These are phyloP conservation scores for Afroboletus lepidellus DNA, from an alignment of 1,284 basidiomycete genomes.

Conservation along the genomic window DNA sequence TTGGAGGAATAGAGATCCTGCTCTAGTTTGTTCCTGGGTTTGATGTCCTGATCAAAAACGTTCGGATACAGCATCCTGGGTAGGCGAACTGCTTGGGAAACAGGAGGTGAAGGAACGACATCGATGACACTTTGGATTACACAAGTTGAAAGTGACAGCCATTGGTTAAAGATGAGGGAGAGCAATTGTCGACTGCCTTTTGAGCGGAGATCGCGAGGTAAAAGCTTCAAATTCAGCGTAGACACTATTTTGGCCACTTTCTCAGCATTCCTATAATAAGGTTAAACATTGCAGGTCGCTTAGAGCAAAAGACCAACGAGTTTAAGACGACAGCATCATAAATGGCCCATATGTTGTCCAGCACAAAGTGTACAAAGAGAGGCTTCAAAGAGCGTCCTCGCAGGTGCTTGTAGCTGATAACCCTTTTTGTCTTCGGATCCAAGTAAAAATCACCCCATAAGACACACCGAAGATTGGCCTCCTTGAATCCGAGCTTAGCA, in stretches of 20 bases:
- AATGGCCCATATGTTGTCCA: constrained; percentile 97
- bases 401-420: constrained; percentile 90
- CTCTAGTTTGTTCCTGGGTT: constrained; percentile 80
- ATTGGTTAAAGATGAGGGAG: constrained; percentile 89
- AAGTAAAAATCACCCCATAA: constrained; percentile 99
- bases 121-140: constrained; percentile 93
- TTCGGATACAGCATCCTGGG: constrained; percentile 95
- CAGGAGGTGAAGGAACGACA: constrained; percentile 83
- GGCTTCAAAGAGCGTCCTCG: constrained; percentile 87
- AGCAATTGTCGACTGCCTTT: constrained; percentile 89
- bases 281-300: constrained; percentile 44
- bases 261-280: constrained; percentile 71
- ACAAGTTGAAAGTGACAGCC: constrained; percentile 92
- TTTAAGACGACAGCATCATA: constrained; percentile 87
- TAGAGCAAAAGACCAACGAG: constrained; percentile 59
- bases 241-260: constrained; percentile 89
- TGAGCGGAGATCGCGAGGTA: constrained; percentile 86
- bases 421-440: constrained; percentile 94
- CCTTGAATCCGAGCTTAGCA: constrained; percentile 89
- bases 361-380: constrained; percentile 96
- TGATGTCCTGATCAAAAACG: constrained; percentile 50
- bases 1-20: constrained; percentile 77
- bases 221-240: constrained; percentile 81
- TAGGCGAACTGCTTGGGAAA: constrained; percentile 82
- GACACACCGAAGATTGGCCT: constrained; percentile 81